These are phyloP conservation scores for Pseudogymnoascus sp. DNA, from an alignment of 2,329 filamentous ascomycete genomes.

Conservation along the genomic window DNA sequence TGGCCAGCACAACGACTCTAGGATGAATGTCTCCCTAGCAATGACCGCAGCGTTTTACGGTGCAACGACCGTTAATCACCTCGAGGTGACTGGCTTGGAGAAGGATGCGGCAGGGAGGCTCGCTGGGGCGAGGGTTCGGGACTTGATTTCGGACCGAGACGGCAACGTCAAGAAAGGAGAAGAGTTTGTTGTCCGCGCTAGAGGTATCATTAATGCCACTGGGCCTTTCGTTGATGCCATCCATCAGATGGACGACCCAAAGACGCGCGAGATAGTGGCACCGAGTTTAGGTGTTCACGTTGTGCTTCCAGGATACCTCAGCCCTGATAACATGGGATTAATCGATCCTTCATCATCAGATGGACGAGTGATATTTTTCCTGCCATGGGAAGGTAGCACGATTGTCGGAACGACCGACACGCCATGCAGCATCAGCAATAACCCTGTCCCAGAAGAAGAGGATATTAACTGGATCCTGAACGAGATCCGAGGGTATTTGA, in stretches of 20 bases:
- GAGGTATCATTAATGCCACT: constrained; percentile 80
- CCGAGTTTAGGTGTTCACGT: constrained; percentile 81
- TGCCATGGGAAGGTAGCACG: constrained; percentile 88
- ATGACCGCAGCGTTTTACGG: constrained; percentile 86
- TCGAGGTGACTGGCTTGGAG: constrained; percentile 67
- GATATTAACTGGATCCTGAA: constrained; percentile 83
- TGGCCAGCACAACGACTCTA: constrained; percentile 83
- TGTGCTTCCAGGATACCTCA: constrained; percentile 79
- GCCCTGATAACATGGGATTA: constrained; percentile 75
- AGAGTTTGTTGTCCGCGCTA: constrained; percentile 65
- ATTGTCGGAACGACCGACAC: constrained; percentile 84
- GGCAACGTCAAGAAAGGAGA: constrained; percentile 43
- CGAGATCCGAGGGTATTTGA: constrained; percentile 73
- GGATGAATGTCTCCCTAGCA: constrained; percentile 83
- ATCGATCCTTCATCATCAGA: constrained; percentile 82
- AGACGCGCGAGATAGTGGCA: constrained; percentile 67
- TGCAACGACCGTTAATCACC: constrained; percentile 71
- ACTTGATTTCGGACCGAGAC: constrained; percentile 57
- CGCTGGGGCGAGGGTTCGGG: constrained; percentile 64
- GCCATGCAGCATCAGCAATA: constrained; percentile 59
- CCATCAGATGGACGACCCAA: constrained; percentile 71
- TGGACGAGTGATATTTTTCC: constrained; percentile 84
- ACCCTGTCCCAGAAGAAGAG: constrained; percentile 70
- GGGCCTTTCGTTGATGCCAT: constrained; percentile 82
- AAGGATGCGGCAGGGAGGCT: constrained; percentile 67